phyloP scores from a whole-genome alignment of 495 filamentous ascomycete genomes.

The Penicillium robsamsonii region DNA sequence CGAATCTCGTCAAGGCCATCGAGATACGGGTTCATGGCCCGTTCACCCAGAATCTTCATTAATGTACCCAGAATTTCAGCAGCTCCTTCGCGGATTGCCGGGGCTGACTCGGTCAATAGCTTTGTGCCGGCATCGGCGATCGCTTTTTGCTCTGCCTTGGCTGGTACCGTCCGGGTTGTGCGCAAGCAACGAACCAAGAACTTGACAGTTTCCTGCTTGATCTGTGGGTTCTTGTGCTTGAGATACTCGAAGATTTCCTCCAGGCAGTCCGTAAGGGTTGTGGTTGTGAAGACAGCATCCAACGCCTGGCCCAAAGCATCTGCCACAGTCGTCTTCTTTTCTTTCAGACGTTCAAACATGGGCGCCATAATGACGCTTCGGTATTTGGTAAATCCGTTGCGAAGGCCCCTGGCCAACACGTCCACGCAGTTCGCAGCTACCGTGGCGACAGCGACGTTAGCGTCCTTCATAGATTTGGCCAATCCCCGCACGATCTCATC shows the following conservation, averaged over 20 bases:
- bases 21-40: constrained; percentile 93
- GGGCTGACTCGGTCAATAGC: constrained; percentile 81
- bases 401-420: constrained; percentile 82
- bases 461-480: constrained; percentile 98
- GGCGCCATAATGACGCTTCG: constrained; percentile 74
- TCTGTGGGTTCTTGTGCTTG: constrained; percentile 92
- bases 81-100: constrained; percentile 79
- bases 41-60: constrained; percentile 98
- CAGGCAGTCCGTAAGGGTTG: constrained; percentile 75
- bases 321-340: constrained; percentile 88
- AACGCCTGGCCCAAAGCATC: constrained; percentile 84
- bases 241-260: constrained; percentile 86
- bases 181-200: constrained; percentile 86
- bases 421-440: constrained; percentile 94
- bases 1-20: constrained; percentile 94
- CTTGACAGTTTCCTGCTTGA: constrained; percentile 90
- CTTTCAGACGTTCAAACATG: constrained; percentile 92
- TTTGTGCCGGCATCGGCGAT: constrained; percentile 87
- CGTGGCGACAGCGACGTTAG: constrained; percentile 92
- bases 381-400: constrained; percentile 76
- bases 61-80: constrained; percentile 90
- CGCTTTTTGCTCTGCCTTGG: constrained; percentile 75
- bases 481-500: constrained; percentile 76
- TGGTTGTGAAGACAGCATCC: constrained; percentile 81
- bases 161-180: constrained; percentile 77